These are phyloP conservation scores for Pseudocercospora macadamiae DNA, from an alignment of 2,329 filamentous ascomycete genomes.

Conservation along the genomic window DNA sequence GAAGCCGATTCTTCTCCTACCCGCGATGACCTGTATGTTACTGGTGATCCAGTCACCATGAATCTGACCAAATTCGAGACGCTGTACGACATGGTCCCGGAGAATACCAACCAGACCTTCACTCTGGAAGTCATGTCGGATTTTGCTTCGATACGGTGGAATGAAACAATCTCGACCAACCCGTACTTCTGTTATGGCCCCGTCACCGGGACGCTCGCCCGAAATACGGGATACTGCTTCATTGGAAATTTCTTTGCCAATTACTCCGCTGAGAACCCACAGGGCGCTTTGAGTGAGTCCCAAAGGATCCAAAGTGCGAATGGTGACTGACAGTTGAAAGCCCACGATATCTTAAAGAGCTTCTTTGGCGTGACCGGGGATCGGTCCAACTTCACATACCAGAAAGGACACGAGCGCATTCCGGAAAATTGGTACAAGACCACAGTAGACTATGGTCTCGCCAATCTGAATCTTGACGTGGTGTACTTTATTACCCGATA, in stretches of 20 bases:
- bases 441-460: slow-evolving; percentile 22
- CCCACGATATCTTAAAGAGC: slow-evolving; percentile 29
- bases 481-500: slow-evolving; percentile 26
- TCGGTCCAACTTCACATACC: slow-evolving; percentile 24
- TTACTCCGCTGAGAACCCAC: slow-evolving; percentile 34
- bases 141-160: slow-evolving; percentile 32
- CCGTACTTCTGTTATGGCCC: slow-evolving; percentile 37
- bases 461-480: slow-evolving; percentile 26
- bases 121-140: slow-evolving; percentile 36
- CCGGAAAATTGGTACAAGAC: slow-evolving; percentile 30
- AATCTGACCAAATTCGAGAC: slow-evolving; percentile 57
- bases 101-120: slow-evolving; percentile 29
- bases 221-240: slow-evolving; percentile 32
- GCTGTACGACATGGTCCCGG: slow-evolving; percentile 42
- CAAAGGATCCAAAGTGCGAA: neutral
- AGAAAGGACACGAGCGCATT: slow-evolving; percentile 26
- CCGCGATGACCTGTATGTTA: slow-evolving; percentile 55
- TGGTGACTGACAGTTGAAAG: slow-evolving; percentile 2
- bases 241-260: slow-evolving; percentile 35
- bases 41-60: slow-evolving; percentile 53
- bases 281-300: slow-evolving; percentile 37
- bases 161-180: slow-evolving; percentile 32
- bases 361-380: slow-evolving; percentile 30
- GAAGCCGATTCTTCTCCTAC: slow-evolving; percentile 59
- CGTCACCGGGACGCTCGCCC: slow-evolving; percentile 33